These are phyloP conservation scores for Ophiostoma ips DNA, from an alignment of 2,329 filamentous ascomycete genomes.

Conservation along the genomic window DNA sequence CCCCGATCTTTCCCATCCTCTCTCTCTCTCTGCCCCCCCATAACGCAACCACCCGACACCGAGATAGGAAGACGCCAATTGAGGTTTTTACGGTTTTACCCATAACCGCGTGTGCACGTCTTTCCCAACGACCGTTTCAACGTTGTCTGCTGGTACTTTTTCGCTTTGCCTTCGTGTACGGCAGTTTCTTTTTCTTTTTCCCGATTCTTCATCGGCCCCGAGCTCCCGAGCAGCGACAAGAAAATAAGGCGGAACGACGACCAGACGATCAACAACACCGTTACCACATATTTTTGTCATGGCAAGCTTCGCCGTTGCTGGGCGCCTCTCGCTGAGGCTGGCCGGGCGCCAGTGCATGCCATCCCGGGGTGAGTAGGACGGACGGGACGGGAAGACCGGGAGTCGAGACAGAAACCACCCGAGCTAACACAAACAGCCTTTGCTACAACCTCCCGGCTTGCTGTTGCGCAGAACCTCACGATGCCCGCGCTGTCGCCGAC, in stretches of 20 bases:
- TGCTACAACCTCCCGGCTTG: conserved; percentile 44
- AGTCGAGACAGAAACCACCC: background rate
- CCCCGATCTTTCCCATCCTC: conserved; percentile 4
- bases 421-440: conserved; percentile 38
- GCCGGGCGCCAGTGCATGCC: conserved; percentile 13
- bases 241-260: background rate
- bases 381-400: background rate
- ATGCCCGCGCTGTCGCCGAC: conserved; percentile 88
- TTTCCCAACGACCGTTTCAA: too few relatives aligned
- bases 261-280: background rate
- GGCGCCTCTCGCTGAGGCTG: conserved; percentile 15
- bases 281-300: conserved; percentile 2
- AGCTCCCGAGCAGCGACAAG: too few relatives aligned
- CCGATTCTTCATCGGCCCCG: background rate
- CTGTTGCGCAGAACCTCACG: conserved; percentile 72
- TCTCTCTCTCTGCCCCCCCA: background rate
- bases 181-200: background rate
- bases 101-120: background rate
- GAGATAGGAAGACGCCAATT: conserved; percentile 8
- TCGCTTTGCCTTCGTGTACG: background rate
- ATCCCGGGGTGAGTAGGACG: conserved; percentile 8
- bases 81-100: conserved; percentile 3
- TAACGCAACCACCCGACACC: background rate
- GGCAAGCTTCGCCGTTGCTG: conserved; percentile 13
- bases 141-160: too few relatives aligned